A percentile compares a stretch with the other conserved stretches of the same genome.
Conservation (phyloP, 139 green algal species). For the Tetradesmus obliquus region DNA sequence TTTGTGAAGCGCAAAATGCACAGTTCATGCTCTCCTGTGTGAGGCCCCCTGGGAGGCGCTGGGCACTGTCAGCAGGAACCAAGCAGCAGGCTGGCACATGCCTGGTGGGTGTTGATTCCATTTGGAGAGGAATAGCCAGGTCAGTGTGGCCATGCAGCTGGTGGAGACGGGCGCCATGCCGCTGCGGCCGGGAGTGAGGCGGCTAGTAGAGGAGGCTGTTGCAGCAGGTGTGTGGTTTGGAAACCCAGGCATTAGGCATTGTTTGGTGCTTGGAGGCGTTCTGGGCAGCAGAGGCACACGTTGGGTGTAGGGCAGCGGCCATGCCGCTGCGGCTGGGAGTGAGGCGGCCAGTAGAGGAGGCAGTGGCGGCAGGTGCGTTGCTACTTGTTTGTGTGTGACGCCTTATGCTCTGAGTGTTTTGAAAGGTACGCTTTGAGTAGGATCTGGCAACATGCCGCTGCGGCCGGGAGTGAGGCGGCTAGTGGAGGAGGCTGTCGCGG, state of each 20-base stretch:
- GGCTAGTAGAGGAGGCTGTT: constrained; percentile 77
- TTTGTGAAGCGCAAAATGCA: too few relatives aligned
- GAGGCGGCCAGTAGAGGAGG: constrained; percentile 79
- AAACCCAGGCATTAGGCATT: too few relatives aligned
- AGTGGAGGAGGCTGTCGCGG: constrained; percentile 64
- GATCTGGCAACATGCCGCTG: constrained; percentile 84
- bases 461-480: constrained; percentile 89
- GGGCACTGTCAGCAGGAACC: too few relatives aligned
- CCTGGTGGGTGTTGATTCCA: too few relatives aligned
- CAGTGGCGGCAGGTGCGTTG: constrained; percentile 30
- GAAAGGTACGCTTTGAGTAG: neutral
- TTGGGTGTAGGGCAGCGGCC: neutral
- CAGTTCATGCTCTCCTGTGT: too few relatives aligned
- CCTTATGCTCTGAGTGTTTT: neutral
- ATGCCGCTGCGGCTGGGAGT: constrained; percentile 96
- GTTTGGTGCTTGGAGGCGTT: neutral
- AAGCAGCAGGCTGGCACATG: too few relatives aligned
- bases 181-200: constrained; percentile 88
- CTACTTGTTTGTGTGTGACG: neutral
- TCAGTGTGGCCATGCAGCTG: constrained; percentile 90
- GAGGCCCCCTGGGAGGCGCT: too few relatives aligned
- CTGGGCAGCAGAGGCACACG: neutral
- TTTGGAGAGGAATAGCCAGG: too few relatives aligned
- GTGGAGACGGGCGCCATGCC: constrained; percentile 91
- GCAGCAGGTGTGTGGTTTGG: constrained; percentile 1